A percentile compares a stretch with the other conserved stretches of the same genome.
These are phyloP conservation scores for Populus simonii DNA, from an alignment of 345 rosid species.

Conservation along the genomic window DNA sequence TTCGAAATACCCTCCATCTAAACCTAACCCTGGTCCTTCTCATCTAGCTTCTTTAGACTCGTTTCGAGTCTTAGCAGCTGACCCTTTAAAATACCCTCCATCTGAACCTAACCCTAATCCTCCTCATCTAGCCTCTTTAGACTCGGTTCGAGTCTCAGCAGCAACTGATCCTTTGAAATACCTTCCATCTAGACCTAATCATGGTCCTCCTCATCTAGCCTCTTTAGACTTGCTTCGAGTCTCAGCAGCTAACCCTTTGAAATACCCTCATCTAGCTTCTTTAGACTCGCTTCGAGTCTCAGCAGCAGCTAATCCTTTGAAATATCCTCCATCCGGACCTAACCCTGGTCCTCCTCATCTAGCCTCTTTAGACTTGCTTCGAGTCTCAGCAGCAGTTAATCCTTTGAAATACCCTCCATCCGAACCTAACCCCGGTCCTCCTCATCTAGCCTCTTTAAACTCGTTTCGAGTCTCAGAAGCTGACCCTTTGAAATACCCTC, in stretches of 20 bases:
- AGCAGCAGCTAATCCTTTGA: not conserved
- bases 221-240: not conserved
- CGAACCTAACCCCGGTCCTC: not conserved
- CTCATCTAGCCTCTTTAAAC: not conserved
- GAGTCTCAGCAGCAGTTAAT: no score
- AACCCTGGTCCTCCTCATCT: no score
- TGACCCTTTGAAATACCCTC: not conserved
- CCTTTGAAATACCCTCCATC: no score
- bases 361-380: no score
- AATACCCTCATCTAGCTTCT: no score
- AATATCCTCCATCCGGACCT: not conserved
- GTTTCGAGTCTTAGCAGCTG: no score
- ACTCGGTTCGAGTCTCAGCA: not conserved
- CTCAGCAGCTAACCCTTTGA: no score
- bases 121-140: not conserved
- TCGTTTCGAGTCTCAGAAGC: no score
- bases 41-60: no score
- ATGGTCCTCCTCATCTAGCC: not conserved
- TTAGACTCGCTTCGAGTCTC: no score
- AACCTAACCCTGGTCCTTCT: no score
- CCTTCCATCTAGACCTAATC: not conserved
- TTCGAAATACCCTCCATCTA: not conserved
- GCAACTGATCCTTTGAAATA: not conserved
- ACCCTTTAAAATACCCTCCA: no score
- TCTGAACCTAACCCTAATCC: not conserved